Conservation (phyloP, 208 protist genomes). For the Crithidia thermophila region DNA sequence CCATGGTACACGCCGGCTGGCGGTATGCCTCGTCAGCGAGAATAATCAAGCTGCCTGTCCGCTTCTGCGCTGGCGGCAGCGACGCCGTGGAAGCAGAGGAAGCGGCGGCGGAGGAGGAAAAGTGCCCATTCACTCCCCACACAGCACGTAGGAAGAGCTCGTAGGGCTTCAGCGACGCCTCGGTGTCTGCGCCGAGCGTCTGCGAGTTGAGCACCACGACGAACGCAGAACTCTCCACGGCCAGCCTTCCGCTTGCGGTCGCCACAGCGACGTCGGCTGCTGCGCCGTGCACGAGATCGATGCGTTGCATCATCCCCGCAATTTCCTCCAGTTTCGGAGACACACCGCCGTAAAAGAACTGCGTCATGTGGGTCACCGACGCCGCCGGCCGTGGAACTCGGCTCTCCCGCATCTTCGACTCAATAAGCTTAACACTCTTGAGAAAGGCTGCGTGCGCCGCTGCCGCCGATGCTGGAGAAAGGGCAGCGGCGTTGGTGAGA, state of each 20-base stretch:
- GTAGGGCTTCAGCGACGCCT: constrained; percentile 9
- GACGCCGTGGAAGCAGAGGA: background rate
- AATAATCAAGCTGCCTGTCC: constrained; percentile 23
- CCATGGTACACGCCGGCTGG: constrained; percentile 10
- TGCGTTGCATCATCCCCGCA: constrained; percentile 20
- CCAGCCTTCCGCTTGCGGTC: background rate
- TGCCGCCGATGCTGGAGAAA: background rate
- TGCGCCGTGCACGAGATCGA: constrained; percentile 7
- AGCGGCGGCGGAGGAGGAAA: background rate
- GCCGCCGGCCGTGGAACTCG: constrained; percentile 1
- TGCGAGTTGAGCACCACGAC: constrained; percentile 31
- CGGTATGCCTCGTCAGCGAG: constrained; percentile 26
- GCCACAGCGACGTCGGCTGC: background rate
- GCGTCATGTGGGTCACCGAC: constrained; percentile 26
- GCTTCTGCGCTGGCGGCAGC: background rate
- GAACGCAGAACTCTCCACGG: constrained; percentile 12
- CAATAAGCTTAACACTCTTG: background rate
- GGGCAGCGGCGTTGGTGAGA: background rate
- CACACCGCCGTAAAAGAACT: constrained; percentile 34
- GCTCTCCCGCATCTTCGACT: background rate
- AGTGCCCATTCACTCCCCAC: background rate
- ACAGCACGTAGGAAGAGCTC: constrained; percentile 10
- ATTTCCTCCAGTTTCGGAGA: constrained; percentile 29
- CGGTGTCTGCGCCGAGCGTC: constrained; percentile 14
- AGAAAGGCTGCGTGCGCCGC: constrained; percentile 2